Evolutionary conservation across 1,139 yeast genomes (phyloP), one percentile per base, ranked within the genome.

Genomic region (Taphrina flavorubra): DNA sequence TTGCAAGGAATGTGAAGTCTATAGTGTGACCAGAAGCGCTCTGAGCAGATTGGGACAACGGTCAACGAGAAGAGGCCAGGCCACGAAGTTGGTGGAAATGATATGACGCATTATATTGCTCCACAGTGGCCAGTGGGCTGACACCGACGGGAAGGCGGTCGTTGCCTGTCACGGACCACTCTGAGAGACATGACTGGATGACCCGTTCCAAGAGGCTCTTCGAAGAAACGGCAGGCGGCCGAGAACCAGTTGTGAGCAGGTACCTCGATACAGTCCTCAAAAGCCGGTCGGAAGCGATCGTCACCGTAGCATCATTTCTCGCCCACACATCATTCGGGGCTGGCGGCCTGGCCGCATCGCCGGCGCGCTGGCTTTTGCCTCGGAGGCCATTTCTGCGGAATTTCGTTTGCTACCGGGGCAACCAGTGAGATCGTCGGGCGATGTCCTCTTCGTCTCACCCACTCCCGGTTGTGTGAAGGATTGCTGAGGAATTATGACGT

Each of bases 401-500:
- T 49, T 49, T 49, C 53, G 53, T 49, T 49, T 34, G 53, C 36
- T 44, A 44, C 18, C 47, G n/a, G 47, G 47, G 47, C 47, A n/a
- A 8, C 13, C 16, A 44, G 47, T 44, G 47, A 44, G 47, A 44
- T 44, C 47, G 47, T 25, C 53, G 53, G 31, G 53, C 53, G 53
- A 49, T 25, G 53, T 49, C 20, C 53, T 25, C n/a, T 20, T 20
- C 8, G 11, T 8, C 31, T 25, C 31, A 25, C 31, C 31, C 31
- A 25, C 31, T 25, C 31, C 31, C 36, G 31, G 31, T 20, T 25
- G 34, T 18, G 34, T 13, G 8, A 34, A 49, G 53, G 36, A n/a
- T 49, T 25, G 36, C 53, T 49, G 36, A 49, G 53, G 53, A 49
- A 49, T 49, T 49, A 53, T 53, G 58, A 53, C 58, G 58, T 53